Evolutionary conservation across 257 asterid species (phyloP).

Genomic region (Anisodus tanguticus): DNA sequence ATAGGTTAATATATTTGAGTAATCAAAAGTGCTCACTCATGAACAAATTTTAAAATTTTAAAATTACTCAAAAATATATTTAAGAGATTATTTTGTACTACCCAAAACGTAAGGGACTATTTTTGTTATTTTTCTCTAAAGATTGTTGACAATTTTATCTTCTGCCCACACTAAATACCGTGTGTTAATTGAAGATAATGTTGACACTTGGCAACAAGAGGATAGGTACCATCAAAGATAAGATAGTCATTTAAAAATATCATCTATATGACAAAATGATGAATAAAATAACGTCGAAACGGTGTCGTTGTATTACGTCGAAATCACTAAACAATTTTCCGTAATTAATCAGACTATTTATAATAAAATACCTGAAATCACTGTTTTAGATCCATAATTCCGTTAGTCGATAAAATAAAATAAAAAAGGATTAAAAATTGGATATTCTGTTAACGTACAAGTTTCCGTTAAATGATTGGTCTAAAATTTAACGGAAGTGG

Average conservation of each 20-base stretch:
- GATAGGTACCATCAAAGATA: background rate
- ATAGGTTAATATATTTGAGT: no score
- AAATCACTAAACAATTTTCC: background rate
- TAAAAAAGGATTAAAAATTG: background rate
- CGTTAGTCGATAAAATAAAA: background rate
- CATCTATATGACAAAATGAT: background rate
- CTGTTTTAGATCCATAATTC: background rate
- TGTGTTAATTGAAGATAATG: background rate
- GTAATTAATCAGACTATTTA: background rate
- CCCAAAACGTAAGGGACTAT: background rate
- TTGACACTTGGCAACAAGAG: background rate
- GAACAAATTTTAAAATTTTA: no score
- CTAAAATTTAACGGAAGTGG: slow-evolving; percentile 35
- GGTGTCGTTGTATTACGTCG: slow-evolving; percentile 17
- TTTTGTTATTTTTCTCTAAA: background rate
- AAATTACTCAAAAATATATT: no score
- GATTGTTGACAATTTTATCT: background rate
- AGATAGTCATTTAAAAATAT: background rate
- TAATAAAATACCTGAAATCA: background rate
- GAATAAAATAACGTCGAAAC: background rate
- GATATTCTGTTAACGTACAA: slow-evolving; percentile 36
- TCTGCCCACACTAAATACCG: background rate
- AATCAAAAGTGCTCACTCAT: no score
- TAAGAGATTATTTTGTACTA: background rate
- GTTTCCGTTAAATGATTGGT: slow-evolving; percentile 38